Evolutionary conservation across 2,329 filamentous ascomycete genomes (phyloP).

Genomic region (Claviceps maximensis): DNA sequence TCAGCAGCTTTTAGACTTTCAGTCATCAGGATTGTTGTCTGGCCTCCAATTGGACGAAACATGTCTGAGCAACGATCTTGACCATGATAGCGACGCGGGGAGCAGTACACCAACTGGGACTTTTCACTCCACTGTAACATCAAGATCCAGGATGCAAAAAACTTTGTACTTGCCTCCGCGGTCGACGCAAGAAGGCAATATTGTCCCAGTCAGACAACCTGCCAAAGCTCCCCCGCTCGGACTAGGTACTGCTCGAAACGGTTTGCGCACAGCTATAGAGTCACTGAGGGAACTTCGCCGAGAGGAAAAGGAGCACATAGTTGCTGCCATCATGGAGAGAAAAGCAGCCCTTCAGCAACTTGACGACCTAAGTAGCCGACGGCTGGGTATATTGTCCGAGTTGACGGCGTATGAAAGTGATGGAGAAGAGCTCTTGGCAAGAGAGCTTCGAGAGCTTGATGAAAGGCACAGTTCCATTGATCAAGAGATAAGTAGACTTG

Average conservation of each 20-base stretch:
- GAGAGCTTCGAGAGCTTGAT: conserved; percentile 46
- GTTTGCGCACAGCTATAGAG: conserved; percentile 49
- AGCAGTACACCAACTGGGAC: conserved; percentile 28
- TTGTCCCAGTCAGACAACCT: conserved; percentile 50
- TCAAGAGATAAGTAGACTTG: conserved; percentile 51
- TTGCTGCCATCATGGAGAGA: conserved; percentile 41
- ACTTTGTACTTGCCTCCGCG: conserved; percentile 28
- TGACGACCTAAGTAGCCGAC: conserved; percentile 36
- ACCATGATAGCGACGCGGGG: conserved; percentile 26
- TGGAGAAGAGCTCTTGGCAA: conserved; percentile 43
- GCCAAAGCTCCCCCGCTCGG: conserved; percentile 34
- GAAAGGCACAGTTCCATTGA: conserved; percentile 40
- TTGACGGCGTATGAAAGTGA: conserved; percentile 41
- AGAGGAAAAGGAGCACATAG: conserved; percentile 52
- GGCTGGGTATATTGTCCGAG: conserved; percentile 35
- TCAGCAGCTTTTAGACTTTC: conserved; percentile 34
- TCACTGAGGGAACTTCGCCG: conserved; percentile 52
- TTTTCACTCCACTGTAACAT: conserved; percentile 25
- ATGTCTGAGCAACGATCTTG: conserved; percentile 10
- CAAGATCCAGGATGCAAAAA: conserved; percentile 26
- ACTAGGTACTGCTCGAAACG: conserved; percentile 49
- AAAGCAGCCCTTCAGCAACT: conserved; percentile 46
- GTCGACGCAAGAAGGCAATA: conserved; percentile 28
- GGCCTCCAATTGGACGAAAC: conserved; percentile 18
- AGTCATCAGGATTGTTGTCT: conserved; percentile 30